These are phyloP conservation scores for Eleusine indica DNA, from an alignment of 176 grass and related monocot species.

Conservation along the genomic window DNA sequence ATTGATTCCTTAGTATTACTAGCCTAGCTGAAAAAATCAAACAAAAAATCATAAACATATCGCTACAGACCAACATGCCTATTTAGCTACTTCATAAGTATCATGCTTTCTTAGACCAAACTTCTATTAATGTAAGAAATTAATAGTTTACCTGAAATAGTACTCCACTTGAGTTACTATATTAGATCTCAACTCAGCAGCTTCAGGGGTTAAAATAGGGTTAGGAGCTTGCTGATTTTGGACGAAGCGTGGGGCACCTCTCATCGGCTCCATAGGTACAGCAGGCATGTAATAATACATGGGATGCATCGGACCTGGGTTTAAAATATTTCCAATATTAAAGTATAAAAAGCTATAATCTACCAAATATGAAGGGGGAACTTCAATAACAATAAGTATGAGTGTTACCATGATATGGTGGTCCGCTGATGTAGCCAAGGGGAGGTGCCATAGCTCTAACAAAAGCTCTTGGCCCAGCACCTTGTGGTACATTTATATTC, in stretches of 20 bases:
- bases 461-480: conserved; percentile 58
- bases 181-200: conserved; percentile 55
- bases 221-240: conserved; percentile 43
- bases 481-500: conserved; percentile 50
- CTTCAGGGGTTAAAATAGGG: conserved; percentile 51
- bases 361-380: conserved; percentile 2
- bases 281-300: conserved; percentile 74
- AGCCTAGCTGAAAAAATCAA: conserved; percentile 11
- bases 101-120: conserved; percentile 17
- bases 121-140: conserved; percentile 20
- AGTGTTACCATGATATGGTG: conserved; percentile 63
- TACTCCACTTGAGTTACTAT: conserved; percentile 74
- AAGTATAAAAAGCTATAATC: conserved; percentile 22
- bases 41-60: conserved; percentile 9
- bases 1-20: not conserved
- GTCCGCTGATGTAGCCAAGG: conserved; percentile 60
- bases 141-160: conserved; percentile 66
- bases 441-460: conserved; percentile 60
- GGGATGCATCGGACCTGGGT: conserved; percentile 60
- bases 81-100: not conserved
- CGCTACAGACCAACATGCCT: not conserved
- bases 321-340: conserved; percentile 34
- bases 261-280: conserved; percentile 59
- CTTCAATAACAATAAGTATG: conserved; percentile 4
- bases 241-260: conserved; percentile 49